Evolutionary conservation across 108 stramenopile genomes (phyloP), one percentile per base, ranked within the genome.

Genomic region (Nitzschia sp.): DNA sequence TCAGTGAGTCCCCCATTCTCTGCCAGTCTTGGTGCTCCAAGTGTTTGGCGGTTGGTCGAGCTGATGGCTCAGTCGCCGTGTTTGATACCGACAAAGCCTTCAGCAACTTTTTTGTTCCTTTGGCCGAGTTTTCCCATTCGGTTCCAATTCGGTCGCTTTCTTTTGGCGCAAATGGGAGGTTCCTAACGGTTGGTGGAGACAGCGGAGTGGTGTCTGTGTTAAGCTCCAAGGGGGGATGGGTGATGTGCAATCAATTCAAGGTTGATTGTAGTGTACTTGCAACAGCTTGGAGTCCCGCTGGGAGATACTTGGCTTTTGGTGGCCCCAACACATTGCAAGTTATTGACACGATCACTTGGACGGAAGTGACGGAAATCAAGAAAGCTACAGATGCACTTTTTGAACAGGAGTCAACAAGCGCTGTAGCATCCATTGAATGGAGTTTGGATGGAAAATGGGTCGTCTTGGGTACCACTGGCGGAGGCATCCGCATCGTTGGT

Each of bases 11-110:
- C 10, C 41, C 69, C 10, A 61, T 77, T 51, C 9, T 65, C 0
- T 66, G 53, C 21, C 67, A 74, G 51, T 73, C 67, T 24, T 82
- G 81, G 81, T 65, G 65, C 17, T 71, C 76, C n/a, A 66, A 69
- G 14, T 26, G 25, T 21, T 55, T 83, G 7, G 83, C 76, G 0
- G 42, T 79, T 21, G 83, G 83, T 10, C 61, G 75, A 24, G 41
- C 50, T 22, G 79, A 83, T 58, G 83, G 79, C 0, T 53, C 79
- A 10, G 76, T 83, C 19, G 34, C 66, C 7, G 41, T 83, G 7
- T 74, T 77, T 58, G 78, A 76, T 17, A 56, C 76, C 41, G 79
- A 72, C 8, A 69, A 83, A 22, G 42, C 66, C 10, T 69, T 78
- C 24, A 15, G 43, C 26, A 70, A 74, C 51, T 67, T 71, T 57